Base-by-base conservation (phyloP, 768 basidiomycete species). In the Tephrocybe sp. region DNA sequence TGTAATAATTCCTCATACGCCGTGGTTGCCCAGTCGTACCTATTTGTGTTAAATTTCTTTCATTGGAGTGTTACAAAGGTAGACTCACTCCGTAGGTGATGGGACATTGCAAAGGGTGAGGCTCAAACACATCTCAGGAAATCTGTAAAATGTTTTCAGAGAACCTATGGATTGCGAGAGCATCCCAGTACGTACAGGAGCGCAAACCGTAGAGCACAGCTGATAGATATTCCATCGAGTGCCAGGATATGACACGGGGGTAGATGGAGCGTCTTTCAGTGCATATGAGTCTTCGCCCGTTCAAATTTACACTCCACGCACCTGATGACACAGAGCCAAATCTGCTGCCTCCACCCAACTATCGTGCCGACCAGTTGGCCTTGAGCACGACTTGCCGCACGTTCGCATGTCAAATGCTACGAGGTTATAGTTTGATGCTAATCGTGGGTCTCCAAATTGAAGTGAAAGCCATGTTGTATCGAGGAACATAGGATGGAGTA, bases 321-420 rank as follows among this genome's bases (percentile, higher is more conserved):
- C 87, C 66, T 82, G 78, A 56, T 79, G 78, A 45, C 79, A 82
- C 13, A 78, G 73, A 3, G 85, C 89, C 33, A 91, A 60, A 70
- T 91, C 89, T 32, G 87, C 89, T 1, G 88, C 86, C 36, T 87
- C 81, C 6, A 89, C 87, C 81, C 87, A 92, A 52, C 75, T 78
- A 66, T 92, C 89, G 60, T 85, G 82, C 40, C 72, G 69, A 7
- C 76, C 78, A 43, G 68, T 80, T 3, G 76, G 78, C 47, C 80
- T 74, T 54, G 70, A 76, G 2, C 65, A 64, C 3, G 85, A 85
- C 63, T 71, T 75, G 12, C 89, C 89, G 22, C 74, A 73, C 9
- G 77, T 74, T 10, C 89, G 81, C 59, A 80, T 78, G 64, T 91
- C 89, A 62, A 90, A 85, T 5, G 85, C 85, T 55, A 91, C 82